Evolutionary conservation across 2,329 filamentous ascomycete species (phyloP), one percentile per base, ranked within the genome.

Genomic region (Talaromyces piceae): DNA sequence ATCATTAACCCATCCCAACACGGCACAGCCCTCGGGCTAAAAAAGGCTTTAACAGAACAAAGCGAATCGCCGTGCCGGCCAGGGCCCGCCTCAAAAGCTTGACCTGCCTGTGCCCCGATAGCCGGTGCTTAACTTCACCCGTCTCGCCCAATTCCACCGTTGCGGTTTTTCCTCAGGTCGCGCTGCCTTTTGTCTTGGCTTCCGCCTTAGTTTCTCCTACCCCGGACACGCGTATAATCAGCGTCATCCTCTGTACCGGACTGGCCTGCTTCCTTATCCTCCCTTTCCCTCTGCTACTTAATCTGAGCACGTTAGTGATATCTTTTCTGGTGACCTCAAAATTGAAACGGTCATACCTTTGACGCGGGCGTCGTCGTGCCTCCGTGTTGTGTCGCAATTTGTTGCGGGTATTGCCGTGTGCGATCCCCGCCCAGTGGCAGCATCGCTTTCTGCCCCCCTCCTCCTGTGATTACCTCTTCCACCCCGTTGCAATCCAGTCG

Each of bases 1-100:
- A 37, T 37, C 33, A 25, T 9, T 4, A 31, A 20, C 11, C 25
- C 31, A 33, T n/a, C 45, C 16, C 18, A 39, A n/a, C 5, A 28
- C 46, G 18, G 25, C 23, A 28, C 26, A 48, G 46, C 46, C 39
- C 39, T 33, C 28, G 39, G 46, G 31, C 46, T 48, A 46, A 46
- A 25, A 47, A 39, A 6, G n/a, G 18, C 18, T 31, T 43, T 30
- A 41, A 28, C 46, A 16, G 50, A 45, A 41, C 46, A 49, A 53
- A 47, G 22, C 51, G 47, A 43, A 43, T 43, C 20, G 39, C 39
- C 39, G 39, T 12, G 20, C 39, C 39, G 41, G 27, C 47, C 46
- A 49, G 45, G 51, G 47, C 51, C 51, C 51, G 51, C 51, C 51
- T 25, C 44, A 53, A 53, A 53, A 53, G 51, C 51, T 53, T 53